These are phyloP conservation scores for Xylariaceae sp. DNA, from an alignment of 2,329 filamentous ascomycete genomes.

Conservation along the genomic window DNA sequence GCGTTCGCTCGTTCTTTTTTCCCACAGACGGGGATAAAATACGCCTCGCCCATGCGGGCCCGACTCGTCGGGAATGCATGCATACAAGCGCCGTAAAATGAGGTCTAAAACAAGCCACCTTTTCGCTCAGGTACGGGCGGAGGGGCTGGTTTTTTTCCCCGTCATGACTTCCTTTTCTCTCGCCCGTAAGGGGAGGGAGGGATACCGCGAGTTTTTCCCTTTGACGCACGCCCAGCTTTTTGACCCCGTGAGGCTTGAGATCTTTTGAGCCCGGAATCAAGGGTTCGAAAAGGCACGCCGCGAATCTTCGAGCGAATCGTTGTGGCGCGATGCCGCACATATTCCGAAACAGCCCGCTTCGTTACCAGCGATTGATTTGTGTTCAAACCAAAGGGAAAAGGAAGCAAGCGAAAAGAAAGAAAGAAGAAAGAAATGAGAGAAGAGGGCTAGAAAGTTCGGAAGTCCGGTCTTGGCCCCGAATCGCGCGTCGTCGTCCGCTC, in stretches of 20 bases:
- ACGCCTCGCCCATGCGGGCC: neutral
- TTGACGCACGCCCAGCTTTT: no score
- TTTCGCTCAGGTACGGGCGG: slow-evolving; percentile 3
- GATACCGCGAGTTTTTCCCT: no score
- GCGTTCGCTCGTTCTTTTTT: neutral
- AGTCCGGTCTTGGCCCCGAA: neutral
- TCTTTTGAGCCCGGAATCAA: no score
- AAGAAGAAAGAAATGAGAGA: no score
- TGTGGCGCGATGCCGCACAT: neutral
- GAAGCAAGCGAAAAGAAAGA: no score
- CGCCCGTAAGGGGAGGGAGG: no score
- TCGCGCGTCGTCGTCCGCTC: no score
- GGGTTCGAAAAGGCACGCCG: no score
- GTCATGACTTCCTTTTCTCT: no score
- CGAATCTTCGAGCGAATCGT: no score
- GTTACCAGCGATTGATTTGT: neutral
- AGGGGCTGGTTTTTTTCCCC: neutral
- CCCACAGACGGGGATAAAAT: neutral
- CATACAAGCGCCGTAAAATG: neutral
- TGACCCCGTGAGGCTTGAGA: no score
- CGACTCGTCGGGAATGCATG: neutral
- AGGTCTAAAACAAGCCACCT: neutral
- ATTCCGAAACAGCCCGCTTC: neutral
- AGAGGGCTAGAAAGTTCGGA: neutral
- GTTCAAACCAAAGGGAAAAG: neutral